phyloP scores from a whole-genome alignment of 345 rosid genomes.

The Aethionema arabicum region DNA sequence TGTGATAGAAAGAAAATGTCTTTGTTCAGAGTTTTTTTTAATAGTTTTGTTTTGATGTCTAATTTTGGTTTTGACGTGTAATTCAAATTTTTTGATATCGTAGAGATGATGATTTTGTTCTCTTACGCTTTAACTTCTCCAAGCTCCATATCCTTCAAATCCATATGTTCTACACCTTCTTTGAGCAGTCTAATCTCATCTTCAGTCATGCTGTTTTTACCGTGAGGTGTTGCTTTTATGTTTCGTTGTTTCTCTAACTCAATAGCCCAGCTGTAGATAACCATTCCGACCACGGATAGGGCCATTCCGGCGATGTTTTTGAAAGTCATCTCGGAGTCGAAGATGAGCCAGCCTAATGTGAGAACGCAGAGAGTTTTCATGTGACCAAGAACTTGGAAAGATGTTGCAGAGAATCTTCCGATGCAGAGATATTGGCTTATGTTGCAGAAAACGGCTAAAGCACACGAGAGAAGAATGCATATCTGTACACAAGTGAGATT shows the following conservation, averaged over 20 bases:
- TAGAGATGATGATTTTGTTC: not conserved
- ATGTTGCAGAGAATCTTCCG: conserved; percentile 86
- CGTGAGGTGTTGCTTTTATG: conserved; percentile 38
- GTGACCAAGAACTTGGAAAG: conserved; percentile 96
- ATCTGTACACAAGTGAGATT: conserved; percentile 48
- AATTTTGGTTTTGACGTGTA: conserved; percentile 22
- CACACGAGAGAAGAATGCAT: conserved; percentile 76
- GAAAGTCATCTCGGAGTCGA: conserved; percentile 77
- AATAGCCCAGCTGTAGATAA: conserved; percentile 92
- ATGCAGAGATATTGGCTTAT: conserved; percentile 96
- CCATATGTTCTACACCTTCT: conserved; percentile 52
- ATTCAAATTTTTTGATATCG: not conserved
- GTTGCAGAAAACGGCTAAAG: conserved; percentile 92
- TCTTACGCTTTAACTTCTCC: conserved; percentile 53
- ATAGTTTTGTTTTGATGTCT: not conserved
- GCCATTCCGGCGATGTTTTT: conserved; percentile 87
- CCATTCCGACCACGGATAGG: conserved; percentile 77
- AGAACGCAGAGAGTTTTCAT: conserved; percentile 95
- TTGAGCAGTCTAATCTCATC: conserved; percentile 74
- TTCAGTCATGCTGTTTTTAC: conserved; percentile 72
- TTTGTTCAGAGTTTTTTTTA: not conserved
- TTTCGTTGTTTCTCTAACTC: conserved; percentile 66
- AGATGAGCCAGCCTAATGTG: conserved; percentile 85
- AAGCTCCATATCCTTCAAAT: conserved; percentile 66
- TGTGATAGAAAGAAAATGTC: no score